Evolutionary conservation across 2,329 filamentous ascomycete species (phyloP), one percentile per base, ranked within the genome.

Genomic region (Penicillium sp.): DNA sequence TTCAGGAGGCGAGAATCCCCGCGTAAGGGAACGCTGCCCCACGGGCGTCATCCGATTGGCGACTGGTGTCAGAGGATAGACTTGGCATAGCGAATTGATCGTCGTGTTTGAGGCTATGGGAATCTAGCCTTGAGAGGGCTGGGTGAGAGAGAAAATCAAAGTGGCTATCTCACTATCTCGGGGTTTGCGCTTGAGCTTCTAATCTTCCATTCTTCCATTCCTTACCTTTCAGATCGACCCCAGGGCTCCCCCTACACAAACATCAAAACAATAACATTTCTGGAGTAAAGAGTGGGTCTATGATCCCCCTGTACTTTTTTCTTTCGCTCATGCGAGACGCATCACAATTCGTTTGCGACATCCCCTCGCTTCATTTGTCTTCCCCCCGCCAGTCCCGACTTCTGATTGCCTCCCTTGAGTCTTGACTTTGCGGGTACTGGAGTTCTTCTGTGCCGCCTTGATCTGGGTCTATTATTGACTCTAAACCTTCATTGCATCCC

Each of bases 121-220:
- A 29, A 38, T 44, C 42, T 39, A 46, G 47, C 30, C 40, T 27
- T 4, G 18, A 29, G 16, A 40, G 35, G 51, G 44, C 47, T 51
- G 43, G 43, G 27, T 19, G 38, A 42, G 27, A 29, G 27, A 34
- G 19, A 45, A n/a, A 36, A 34, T n/a, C n/a, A 27, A 27, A 27
- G 7, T 26, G 5, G 6, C 5, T 10, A 14, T 16, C 19, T 40
- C 13, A 18, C 26, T 48, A 23, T 7, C n/a, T 16, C 29, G n/a
- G 32, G 5, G 11, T 3, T 40, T 45, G 23, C 36, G 48, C 49
- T 16, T 39, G 29, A 27, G 36, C 38, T 59, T 57, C 53, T 42
- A 56, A 53, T 55, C 47, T 46, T 58, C 46, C 30, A 51, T 48
- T 46, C 47, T 52, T 51, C 40, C 57, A 54, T 60, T 63, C 53